phyloP scores from a whole-genome alignment of 2,329 filamentous ascomycete species.

The Colletotrichum lini region DNA sequence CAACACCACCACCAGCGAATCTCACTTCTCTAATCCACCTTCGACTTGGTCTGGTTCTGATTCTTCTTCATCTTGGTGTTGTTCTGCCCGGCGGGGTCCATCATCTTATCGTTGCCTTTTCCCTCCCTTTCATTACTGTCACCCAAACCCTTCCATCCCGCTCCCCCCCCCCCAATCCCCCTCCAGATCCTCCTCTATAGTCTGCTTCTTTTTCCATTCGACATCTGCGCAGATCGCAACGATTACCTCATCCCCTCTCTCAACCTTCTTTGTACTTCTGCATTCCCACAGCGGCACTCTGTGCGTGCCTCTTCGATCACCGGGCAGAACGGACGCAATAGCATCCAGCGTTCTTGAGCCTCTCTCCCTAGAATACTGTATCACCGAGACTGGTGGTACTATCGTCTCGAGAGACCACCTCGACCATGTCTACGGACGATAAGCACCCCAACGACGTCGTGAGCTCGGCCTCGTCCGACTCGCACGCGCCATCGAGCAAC shows the following conservation, averaged over 20 bases:
- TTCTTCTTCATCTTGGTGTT: background rate
- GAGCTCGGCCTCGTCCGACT: constrained; percentile 37
- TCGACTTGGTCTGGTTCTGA: background rate
- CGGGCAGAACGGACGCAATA: background rate
- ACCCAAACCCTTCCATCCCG: background rate
- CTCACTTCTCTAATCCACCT: background rate
- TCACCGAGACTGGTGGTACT: background rate
- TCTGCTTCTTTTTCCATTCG: constrained; percentile 15
- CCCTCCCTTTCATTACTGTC: constrained; percentile 22
- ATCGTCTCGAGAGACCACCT: constrained; percentile 10
- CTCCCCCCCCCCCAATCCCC: background rate
- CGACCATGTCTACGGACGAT: constrained; percentile 46
- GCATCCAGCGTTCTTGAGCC: background rate
- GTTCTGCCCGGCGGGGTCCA: background rate
- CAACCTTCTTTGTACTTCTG: background rate
- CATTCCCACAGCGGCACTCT: constrained; percentile 25
- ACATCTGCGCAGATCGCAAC: constrained; percentile 18
- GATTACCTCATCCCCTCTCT: background rate
- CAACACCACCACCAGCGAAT: background rate
- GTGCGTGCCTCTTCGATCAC: constrained; percentile 28
- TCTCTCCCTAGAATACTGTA: background rate
- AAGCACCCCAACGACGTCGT: constrained; percentile 44
- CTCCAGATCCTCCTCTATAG: no score
- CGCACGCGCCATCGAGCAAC: constrained; percentile 42
- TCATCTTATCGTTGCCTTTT: constrained; percentile 5